These are phyloP conservation scores for Nepenthes alata DNA, from an alignment of 179 eudicot genomes.

Conservation along the genomic window DNA sequence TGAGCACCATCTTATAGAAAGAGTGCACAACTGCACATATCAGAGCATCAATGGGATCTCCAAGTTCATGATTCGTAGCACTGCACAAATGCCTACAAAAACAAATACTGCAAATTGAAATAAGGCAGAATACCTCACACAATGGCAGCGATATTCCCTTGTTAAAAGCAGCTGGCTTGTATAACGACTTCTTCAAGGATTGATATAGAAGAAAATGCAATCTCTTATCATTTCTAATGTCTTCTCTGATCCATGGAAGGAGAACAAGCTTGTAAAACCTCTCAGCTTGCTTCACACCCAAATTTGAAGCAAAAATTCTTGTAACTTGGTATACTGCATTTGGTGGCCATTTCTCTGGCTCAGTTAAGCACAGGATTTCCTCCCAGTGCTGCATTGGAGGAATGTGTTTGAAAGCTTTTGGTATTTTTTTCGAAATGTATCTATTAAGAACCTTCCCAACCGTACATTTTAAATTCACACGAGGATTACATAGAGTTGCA, in stretches of 20 bases:
- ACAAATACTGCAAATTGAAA: background rate
- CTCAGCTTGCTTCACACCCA: conserved; percentile 69
- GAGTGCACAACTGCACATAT: too few species aligned
- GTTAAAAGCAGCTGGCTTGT: conserved; percentile 93
- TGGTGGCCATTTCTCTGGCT: conserved; percentile 93
- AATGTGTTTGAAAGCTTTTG: conserved; percentile 73
- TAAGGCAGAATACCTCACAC: conserved; percentile 49
- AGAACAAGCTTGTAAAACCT: conserved; percentile 73
- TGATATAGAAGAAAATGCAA: conserved; percentile 70
- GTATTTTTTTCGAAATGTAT: conserved; percentile 70
- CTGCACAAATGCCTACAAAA: too few species aligned
- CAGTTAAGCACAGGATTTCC: conserved; percentile 62
- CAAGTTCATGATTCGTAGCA: too few species aligned
- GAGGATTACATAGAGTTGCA: background rate
- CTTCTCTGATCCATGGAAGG: conserved; percentile 75
- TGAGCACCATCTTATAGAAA: too few species aligned
- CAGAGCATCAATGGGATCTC: too few species aligned
- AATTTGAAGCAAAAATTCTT: conserved; percentile 83
- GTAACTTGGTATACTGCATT: conserved; percentile 81
- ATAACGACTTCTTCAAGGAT: conserved; percentile 64
- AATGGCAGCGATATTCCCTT: conserved; percentile 85
- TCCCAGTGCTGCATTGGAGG: conserved; percentile 64
- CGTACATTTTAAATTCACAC: conserved; percentile 20
- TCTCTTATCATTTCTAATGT: conserved; percentile 65
- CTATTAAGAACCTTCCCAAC: conserved; percentile 61